These are phyloP conservation scores for Colletotrichum musicola DNA, from an alignment of 2,329 filamentous ascomycete genomes.

Conservation along the genomic window DNA sequence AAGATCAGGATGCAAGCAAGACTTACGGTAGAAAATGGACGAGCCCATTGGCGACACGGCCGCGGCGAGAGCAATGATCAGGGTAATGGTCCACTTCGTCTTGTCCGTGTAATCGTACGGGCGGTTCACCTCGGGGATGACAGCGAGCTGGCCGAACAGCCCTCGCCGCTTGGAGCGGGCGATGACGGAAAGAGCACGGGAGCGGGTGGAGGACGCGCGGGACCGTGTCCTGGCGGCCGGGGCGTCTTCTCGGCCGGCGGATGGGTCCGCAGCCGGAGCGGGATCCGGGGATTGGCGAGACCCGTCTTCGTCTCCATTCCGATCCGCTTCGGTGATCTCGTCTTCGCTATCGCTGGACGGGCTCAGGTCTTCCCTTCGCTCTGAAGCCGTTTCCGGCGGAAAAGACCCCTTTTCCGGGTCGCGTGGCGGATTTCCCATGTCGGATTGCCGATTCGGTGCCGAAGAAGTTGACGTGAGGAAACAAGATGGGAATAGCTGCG, in stretches of 20 bases:
- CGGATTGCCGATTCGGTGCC: conserved; percentile 33
- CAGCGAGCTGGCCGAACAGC: conserved; percentile 75
- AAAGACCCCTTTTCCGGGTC: conserved; percentile 37
- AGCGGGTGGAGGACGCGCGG: conserved; percentile 54
- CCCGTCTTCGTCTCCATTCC: conserved; percentile 11
- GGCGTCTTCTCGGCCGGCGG: conserved; percentile 12
- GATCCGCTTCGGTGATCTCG: conserved; percentile 27
- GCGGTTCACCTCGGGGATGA: conserved; percentile 83
- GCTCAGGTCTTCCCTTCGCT: conserved; percentile 21
- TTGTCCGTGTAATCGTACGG: conserved; percentile 78
- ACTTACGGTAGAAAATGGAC: conserved; percentile 83
- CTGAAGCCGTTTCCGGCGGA: conserved; percentile 16
- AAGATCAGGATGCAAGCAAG: neutral
- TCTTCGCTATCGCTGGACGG: conserved; percentile 32
- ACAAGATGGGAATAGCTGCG: conserved; percentile 4
- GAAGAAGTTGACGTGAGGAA: neutral
- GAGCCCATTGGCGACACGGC: conserved; percentile 86
- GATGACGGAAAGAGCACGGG: conserved; percentile 54
- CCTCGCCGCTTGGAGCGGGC: conserved; percentile 72
- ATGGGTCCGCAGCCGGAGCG: conserved; percentile 20
- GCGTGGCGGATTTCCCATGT: conserved; percentile 18
- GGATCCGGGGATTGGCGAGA: conserved; percentile 14
- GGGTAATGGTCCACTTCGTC: conserved; percentile 88
- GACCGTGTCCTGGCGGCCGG: conserved; percentile 44
- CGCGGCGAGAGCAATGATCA: conserved; percentile 81